These are phyloP conservation scores for Gyrodon lividus DNA, from an alignment of 768 basidiomycete species.

Conservation along the genomic window DNA sequence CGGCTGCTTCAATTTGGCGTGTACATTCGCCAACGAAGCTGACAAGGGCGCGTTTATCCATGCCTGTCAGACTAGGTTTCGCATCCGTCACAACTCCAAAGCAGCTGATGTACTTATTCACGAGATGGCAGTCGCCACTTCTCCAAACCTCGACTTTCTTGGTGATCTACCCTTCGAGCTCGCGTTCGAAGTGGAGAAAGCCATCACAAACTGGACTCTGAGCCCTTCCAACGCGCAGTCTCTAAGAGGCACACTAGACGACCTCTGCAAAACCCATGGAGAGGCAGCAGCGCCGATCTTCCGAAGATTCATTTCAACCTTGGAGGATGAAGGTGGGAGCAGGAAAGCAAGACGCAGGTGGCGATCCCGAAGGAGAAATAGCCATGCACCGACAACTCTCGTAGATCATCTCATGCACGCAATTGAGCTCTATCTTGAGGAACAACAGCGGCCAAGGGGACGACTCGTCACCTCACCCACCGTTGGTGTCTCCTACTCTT, in stretches of 20 bases:
- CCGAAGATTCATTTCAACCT: conserved; percentile 13
- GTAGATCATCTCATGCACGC: conserved; percentile 19
- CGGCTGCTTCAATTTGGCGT: conserved; percentile 28
- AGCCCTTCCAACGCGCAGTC: conserved; percentile 19
- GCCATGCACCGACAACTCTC: conserved; percentile 3
- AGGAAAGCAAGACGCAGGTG: not conserved
- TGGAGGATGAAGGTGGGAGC: conserved; percentile 15
- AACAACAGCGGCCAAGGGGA: conserved; percentile 25
- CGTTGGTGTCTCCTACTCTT: conserved; percentile 29
- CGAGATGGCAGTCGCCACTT: conserved; percentile 7
- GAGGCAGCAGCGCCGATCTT: conserved; percentile 25
- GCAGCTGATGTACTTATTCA: conserved; percentile 15
- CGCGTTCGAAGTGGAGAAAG: conserved; percentile 41
- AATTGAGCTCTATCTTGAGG: conserved; percentile 15
- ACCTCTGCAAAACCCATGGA: conserved; percentile 16
- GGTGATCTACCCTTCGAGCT: conserved; percentile 31
- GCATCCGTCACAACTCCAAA: conserved; percentile 9
- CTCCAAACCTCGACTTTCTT: conserved; percentile 25
- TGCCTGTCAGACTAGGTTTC: conserved; percentile 21
- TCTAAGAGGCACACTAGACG: conserved; percentile 18
- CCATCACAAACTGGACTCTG: conserved; percentile 29
- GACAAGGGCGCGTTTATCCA: conserved; percentile 32
- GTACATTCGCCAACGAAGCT: conserved; percentile 25
- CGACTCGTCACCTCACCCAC: conserved; percentile 22
- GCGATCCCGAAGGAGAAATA: not conserved